Conservation (phyloP, 352 stramenopile genomes). For the Phytophthora hibernalis region DNA sequence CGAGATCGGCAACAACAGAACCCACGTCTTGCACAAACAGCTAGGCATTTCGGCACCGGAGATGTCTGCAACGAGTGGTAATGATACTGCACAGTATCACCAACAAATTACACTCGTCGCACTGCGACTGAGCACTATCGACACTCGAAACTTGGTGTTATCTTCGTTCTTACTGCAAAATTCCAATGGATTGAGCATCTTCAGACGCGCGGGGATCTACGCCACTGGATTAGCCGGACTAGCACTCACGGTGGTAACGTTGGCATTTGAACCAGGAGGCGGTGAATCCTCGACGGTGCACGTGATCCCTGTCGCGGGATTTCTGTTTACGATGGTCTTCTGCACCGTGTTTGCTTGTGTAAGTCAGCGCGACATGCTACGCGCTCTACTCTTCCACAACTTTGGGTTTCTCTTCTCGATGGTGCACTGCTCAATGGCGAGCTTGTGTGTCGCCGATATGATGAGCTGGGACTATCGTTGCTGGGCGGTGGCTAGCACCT, state of each 20-base stretch:
- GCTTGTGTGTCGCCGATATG: slow-evolving; percentile 33
- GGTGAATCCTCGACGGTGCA: not conserved
- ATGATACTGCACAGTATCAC: slow-evolving; percentile 28
- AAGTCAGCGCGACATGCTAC: slow-evolving; percentile 38
- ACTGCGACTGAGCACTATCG: slow-evolving; percentile 34
- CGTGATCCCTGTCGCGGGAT: slow-evolving; percentile 6
- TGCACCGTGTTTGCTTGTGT: slow-evolving; percentile 19
- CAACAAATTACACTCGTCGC: slow-evolving; percentile 50
- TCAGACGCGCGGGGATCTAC: slow-evolving; percentile 12
- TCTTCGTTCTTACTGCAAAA: slow-evolving; percentile 12
- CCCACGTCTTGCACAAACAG: slow-evolving; percentile 29
- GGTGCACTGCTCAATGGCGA: slow-evolving; percentile 41
- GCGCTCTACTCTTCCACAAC: slow-evolving; percentile 34
- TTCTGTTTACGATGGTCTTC: slow-evolving; percentile 14
- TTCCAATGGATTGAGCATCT: not conserved
- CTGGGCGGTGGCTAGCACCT: slow-evolving; percentile 32
- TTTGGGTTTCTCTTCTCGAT: slow-evolving; percentile 49
- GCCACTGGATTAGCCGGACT: slow-evolving; percentile 11
- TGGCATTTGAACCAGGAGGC: slow-evolving; percentile 7
- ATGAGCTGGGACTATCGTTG: slow-evolving; percentile 37
- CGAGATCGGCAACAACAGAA: slow-evolving; percentile 6
- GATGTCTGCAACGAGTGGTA: slow-evolving; percentile 22
- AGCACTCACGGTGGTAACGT: slow-evolving; percentile 12
- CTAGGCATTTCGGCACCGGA: slow-evolving; percentile 26
- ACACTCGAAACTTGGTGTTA: slow-evolving; percentile 30